Base-by-base conservation (phyloP, 169 alveolate species). In the Cryptosporidium canis region DNA sequence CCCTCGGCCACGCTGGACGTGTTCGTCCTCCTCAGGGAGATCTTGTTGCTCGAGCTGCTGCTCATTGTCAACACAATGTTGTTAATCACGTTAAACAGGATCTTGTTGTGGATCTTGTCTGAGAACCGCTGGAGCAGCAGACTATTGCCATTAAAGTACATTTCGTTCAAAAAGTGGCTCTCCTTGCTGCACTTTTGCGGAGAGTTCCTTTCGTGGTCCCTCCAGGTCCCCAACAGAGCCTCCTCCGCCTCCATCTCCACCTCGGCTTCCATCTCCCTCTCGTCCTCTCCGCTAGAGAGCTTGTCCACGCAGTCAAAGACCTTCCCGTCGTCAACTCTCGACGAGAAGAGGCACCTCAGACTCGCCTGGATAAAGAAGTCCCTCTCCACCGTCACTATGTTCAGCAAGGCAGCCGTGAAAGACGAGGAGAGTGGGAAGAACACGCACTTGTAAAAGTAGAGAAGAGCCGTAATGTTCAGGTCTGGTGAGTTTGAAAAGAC, bases 391-490 rank as follows among this genome's bases (percentile, higher is more conserved):
- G 87, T 77, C 37, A 77, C 44, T 14, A 77, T 77, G 39, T 77
- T 77, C 27, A 77, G 29, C 31, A 77, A 35, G 18, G 87, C 87
- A 11, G 87, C 70, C 21, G 87, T 56, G 29, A 77, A 56, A 18
- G 87, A 77, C 45, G 71, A 35, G 2, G 87, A 55, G 8, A 77
- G 44, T 1, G 87, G 87, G 27, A 77, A 77, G 66, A 77, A 77
- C 16, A 77, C 87, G 16, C 71, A 77, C 43, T 61, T 55, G 21
- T 77, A 77, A 61, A 77, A 77, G 63, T 77, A 77, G 1, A 77
- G 18, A 5, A 77, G 53, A 27, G 87, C 65, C 33, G 87, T 77
- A 3, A 39, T 63, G 11, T 43, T 61, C 33, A 77, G 39, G 58
- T 55, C 66, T 21, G 87, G 87, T 33, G 72, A 77, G 3, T 68